A percentile compares a stretch with the other conserved stretches of the same genome.
phyloP scores from a whole-genome alignment of 371 early-diverging fungal genomes.

The Mucor irregularis region DNA sequence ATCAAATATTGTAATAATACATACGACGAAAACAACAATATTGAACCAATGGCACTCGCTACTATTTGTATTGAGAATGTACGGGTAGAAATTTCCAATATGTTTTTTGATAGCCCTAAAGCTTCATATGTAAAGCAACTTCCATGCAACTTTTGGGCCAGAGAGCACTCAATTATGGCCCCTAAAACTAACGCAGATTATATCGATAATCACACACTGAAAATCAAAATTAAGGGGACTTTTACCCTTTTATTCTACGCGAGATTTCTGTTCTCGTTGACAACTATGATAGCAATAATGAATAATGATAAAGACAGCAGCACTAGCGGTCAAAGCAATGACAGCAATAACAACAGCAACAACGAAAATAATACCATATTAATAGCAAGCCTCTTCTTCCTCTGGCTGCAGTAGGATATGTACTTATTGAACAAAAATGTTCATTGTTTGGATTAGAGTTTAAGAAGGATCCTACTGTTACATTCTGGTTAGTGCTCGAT shows the following conservation, averaged over 20 bases:
- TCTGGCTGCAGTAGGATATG: constrained; percentile 9
- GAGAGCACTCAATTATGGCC: no score
- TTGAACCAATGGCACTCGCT: no score
- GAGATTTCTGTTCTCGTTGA: constrained; percentile 59
- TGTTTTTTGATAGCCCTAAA: no score
- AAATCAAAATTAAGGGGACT: constrained; percentile 4
- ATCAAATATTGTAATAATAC: no score
- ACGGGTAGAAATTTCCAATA: no score
- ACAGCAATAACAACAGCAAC: background rate
- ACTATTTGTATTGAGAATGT: no score
- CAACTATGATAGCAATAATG: background rate
- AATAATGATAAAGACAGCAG: background rate
- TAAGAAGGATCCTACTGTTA: constrained; percentile 13
- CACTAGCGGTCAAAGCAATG: background rate
- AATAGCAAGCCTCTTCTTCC: constrained; percentile 6
- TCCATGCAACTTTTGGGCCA: no score
- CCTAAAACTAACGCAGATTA: no score
- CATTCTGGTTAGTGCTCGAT: no score
- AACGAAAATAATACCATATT: constrained; percentile 4
- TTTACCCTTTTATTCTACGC: constrained; percentile 4
- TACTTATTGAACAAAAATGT: constrained; percentile 3
- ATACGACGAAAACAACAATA: no score
- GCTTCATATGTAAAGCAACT: no score
- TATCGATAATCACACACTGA: no score
- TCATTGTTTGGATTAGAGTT: constrained; percentile 5